Evolutionary conservation across 257 asterid genomes (phyloP).

Genomic region (Eustoma russellianum): DNA sequence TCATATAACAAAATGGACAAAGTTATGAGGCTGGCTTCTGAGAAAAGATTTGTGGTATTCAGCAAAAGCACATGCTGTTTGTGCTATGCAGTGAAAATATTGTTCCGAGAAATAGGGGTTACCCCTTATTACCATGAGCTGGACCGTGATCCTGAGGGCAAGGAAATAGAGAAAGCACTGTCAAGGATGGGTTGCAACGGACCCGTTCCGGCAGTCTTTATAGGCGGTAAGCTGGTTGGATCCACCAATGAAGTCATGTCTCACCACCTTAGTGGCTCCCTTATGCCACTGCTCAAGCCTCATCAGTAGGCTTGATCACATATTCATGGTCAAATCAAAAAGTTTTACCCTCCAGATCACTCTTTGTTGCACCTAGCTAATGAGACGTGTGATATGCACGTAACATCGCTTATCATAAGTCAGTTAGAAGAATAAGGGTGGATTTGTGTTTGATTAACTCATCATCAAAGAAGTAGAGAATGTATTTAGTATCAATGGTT

Average conservation of each 20-base stretch:
- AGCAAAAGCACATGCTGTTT: slow-evolving; percentile 30
- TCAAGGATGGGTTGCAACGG: slow-evolving; percentile 19
- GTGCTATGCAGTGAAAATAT: slow-evolving; percentile 20
- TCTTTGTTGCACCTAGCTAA: no score
- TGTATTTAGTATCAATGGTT: no score
- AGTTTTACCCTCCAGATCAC: no score
- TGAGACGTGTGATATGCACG: no score
- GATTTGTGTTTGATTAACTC: no score
- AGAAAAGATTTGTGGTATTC: slow-evolving; percentile 18
- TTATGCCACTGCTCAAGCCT: slow-evolving; percentile 17
- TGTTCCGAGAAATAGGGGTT: slow-evolving; percentile 19
- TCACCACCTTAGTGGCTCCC: slow-evolving; percentile 27
- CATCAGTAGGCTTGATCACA: slow-evolving; percentile 1
- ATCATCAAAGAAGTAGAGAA: no score
- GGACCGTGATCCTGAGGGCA: slow-evolving; percentile 25
- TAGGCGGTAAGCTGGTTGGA: slow-evolving; percentile 20
- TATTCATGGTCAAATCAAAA: no score
- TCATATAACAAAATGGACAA: slow-evolving; percentile 13
- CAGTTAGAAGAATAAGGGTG: no score
- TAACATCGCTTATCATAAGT: no score
- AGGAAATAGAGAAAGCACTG: slow-evolving; percentile 25
- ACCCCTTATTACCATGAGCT: slow-evolving; percentile 12
- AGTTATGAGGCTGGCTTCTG: slow-evolving; percentile 6
- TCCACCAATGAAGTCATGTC: slow-evolving; percentile 33
- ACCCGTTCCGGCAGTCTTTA: slow-evolving; percentile 22